Base-by-base conservation (phyloP, 148 eudicot genomes). In the Silene uniflora region DNA sequence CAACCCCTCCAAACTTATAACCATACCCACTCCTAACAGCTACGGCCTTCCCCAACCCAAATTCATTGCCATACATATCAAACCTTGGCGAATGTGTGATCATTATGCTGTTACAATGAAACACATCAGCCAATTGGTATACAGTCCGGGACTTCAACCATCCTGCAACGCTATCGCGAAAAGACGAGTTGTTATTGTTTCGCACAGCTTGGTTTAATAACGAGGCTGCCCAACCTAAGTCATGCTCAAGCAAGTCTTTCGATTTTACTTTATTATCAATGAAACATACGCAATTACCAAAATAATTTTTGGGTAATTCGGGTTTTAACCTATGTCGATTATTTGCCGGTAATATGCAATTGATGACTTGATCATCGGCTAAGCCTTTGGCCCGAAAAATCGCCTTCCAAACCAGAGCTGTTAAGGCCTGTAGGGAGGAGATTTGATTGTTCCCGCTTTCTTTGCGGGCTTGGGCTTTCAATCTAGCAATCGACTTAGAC, bases 1-100 rank as follows among this genome's bases (percentile, higher is more conserved):
- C 85, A 73, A 81, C n/a, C 85, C 2, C 88, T 58, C 79, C 88
- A 69, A 83, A 86, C 64, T 91, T 89, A 63, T 85, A 81, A 3
- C 87, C 91, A 75, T 49, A 75, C 1, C 97, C 93, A 22, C 93
- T 88, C 11, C 89, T 73, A 22, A 88, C 83, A 0, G 93, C 97
- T 47, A 88, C 7, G 0, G 93, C 88, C n/a, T 78, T 80, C 0
- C 97, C 97, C 68, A n/a, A n/a, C n/a, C n/a, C n/a, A n/a, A n/a
- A n/a, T n/a, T n/a, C n/a, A n/a, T n/a, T n/a, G n/a, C n/a, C n/a
- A n/a, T n/a, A n/a, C n/a, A n/a, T n/a, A n/a, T n/a, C n/a, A n/a
- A n/a, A n/a, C n/a, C n/a, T n/a, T n/a, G n/a, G n/a, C n/a, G n/a
- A n/a, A n/a, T n/a, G n/a, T n/a, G n/a, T n/a, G n/a, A n/a, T n/a